These are phyloP conservation scores for Trichoderma citrinoviride DNA, from an alignment of 2,329 filamentous ascomycete species.

Conservation along the genomic window DNA sequence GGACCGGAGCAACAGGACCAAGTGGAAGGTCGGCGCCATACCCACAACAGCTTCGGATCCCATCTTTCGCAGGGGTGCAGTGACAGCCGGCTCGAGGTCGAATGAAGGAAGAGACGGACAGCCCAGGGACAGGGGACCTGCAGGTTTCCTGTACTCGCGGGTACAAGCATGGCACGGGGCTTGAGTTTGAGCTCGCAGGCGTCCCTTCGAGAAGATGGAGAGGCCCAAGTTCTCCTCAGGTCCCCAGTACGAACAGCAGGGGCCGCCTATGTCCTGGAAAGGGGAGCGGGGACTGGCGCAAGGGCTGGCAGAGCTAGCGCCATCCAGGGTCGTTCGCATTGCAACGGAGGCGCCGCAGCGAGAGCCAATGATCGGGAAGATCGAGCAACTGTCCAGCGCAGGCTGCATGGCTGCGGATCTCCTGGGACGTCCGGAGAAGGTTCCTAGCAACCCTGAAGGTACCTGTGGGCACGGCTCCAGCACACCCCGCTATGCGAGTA, in stretches of 20 bases:
- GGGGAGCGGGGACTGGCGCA: background rate
- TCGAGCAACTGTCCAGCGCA: constrained; percentile 27
- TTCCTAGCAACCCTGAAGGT: constrained; percentile 6
- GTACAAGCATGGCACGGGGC: background rate
- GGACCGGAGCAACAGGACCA: background rate
- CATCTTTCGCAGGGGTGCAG: constrained; percentile 1
- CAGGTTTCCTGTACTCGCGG: background rate
- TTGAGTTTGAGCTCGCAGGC: no score
- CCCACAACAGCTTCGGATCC: background rate
- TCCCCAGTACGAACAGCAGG: no score
- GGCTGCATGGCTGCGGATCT: constrained; percentile 17
- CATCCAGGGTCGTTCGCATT: constrained; percentile 32
- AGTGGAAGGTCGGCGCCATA: background rate
- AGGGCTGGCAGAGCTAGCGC: constrained; percentile 24
- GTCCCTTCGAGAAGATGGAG: no score
- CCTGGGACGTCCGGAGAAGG: constrained; percentile 17
- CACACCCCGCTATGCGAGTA: background rate
- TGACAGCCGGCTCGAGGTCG: constrained; percentile 15
- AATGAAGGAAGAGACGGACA: background rate
- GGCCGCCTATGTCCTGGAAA: background rate
- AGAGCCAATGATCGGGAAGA: constrained; percentile 40
- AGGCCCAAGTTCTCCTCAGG: no score
- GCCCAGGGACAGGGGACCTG: background rate
- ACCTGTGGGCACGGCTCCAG: background rate
- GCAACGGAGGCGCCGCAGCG: constrained; percentile 23